These are phyloP conservation scores for Ogataea parapolymorpha DNA, from an alignment of 805 yeast species.

Conservation along the genomic window DNA sequence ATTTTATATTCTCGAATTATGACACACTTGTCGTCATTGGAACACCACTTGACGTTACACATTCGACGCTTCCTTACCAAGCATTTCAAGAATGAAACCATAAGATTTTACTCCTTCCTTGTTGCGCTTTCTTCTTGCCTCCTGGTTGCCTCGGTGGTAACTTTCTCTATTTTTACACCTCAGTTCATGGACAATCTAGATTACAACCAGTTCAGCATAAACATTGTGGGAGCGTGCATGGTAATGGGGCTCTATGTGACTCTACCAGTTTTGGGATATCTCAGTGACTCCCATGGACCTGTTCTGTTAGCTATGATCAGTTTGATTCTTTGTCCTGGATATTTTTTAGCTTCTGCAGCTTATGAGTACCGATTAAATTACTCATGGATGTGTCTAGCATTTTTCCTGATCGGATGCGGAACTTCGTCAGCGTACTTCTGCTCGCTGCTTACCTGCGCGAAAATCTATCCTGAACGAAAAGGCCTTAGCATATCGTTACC, in stretches of 20 bases:
- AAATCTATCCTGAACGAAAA: conserved; percentile 71
- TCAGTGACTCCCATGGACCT: conserved; percentile 86
- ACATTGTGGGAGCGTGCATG: conserved; percentile 69
- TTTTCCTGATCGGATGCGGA: conserved; percentile 62
- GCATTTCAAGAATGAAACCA: conserved; percentile 39
- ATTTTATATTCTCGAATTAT: conserved; percentile 3
- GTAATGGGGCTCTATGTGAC: conserved; percentile 82
- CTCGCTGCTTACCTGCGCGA: conserved; percentile 76
- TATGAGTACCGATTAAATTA: conserved; percentile 30
- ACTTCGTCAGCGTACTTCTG: conserved; percentile 72
- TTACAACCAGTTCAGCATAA: conserved; percentile 61
- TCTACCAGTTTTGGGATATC: conserved; percentile 75
- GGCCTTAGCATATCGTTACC: conserved; percentile 86
- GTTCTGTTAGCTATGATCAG: conserved; percentile 64
- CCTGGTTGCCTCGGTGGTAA: conserved; percentile 75
- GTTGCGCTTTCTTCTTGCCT: conserved; percentile 64
- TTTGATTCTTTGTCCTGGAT: conserved; percentile 65
- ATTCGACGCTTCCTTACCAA: conserved; percentile 41
- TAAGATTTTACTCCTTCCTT: conserved; percentile 50
- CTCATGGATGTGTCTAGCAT: conserved; percentile 44
- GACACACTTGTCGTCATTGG: conserved; percentile 31
- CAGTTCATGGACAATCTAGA: conserved; percentile 57
- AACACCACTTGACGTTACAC: conserved; percentile 40
- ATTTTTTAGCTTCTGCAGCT: conserved; percentile 45
- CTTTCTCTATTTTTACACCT: conserved; percentile 77